Percentiles rank a stretch among this genome's conserved stretches.
Evolutionary conservation across 1,284 basidiomycete genomes (phyloP).

Genomic region (Chondrostereum purpureum): DNA sequence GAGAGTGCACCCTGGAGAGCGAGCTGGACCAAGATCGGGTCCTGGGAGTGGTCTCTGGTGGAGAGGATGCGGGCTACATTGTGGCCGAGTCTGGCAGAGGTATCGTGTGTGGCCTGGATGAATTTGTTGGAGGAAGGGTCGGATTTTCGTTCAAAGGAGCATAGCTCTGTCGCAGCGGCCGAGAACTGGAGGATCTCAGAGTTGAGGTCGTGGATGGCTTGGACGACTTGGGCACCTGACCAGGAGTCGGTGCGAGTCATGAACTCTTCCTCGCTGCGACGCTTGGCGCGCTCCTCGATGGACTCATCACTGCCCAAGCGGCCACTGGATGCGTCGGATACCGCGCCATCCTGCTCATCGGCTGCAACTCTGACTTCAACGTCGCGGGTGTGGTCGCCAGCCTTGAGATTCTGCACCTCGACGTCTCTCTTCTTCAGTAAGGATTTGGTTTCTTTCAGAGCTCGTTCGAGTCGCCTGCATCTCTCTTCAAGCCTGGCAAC

Average conservation of each 20-base stretch:
- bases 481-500: slow-evolving; percentile 50
- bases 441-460: slow-evolving; percentile 46
- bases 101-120: slow-evolving; percentile 48
- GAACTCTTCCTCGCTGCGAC: slow-evolving; percentile 52
- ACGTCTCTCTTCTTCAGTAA: slow-evolving; percentile 39
- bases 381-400: slow-evolving; percentile 23
- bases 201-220: slow-evolving; percentile 73
- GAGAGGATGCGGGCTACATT: slow-evolving; percentile 53
- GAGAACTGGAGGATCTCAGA: slow-evolving; percentile 72
- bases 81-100: slow-evolving; percentile 51
- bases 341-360: slow-evolving; percentile 2
- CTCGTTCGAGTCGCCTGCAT: slow-evolving; percentile 52
- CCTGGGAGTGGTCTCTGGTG: slow-evolving; percentile 60
- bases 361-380: background rate
- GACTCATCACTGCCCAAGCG: slow-evolving; percentile 9
- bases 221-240: slow-evolving; percentile 70
- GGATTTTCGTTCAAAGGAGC: slow-evolving; percentile 36
- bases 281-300: slow-evolving; percentile 36
- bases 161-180: slow-evolving; percentile 62
- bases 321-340: slow-evolving; percentile 2
- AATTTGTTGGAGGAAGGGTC: slow-evolving; percentile 28
- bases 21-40: slow-evolving; percentile 67
- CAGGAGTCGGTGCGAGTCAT: slow-evolving; percentile 66
- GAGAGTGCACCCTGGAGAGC: slow-evolving; percentile 64
- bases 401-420: slow-evolving; percentile 50